Base-by-base conservation (phyloP, 1,139 yeast genomes). In the Zygosaccharomyces pseudobailii region DNA sequence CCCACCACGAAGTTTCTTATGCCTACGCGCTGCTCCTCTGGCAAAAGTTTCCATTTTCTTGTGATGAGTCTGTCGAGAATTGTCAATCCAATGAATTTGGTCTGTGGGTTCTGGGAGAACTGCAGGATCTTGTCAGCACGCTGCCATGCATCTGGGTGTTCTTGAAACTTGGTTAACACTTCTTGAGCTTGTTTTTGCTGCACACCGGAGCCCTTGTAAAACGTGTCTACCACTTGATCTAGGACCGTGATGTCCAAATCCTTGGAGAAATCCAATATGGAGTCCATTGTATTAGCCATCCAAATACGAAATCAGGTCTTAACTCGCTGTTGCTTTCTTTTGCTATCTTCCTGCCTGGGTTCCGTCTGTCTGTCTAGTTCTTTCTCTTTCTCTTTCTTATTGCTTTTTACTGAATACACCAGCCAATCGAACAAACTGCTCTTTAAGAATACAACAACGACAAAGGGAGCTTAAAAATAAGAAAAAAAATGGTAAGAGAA, bases 71-170 rank as follows among this genome's bases (percentile, higher is more conserved):
- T 88, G 69, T 92, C 96, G 61, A 94, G 75, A 55, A 94, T 85
- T 30, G 95, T 82, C 49, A 92, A 74, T 10, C 97, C 98, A 63
- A 92, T 87, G 67, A 84, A 94, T 71, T 90, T 92, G 33, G 96
- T 78, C 67, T 92, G 96, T 34, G 96, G 75, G 65, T 88, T 87
- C 48, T 72, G 72, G 5, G 95, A 83, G 55, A 74, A 77, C 56
- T 92, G 92, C 57, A 92, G 75, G 52, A 92, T 90, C 65, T 85
- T 82, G 62, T 92, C 97, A 27, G 96, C 94, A 51, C 86, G 80
- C 57, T 87, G 88, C 99, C 99, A 92, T 28, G 97, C 85, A 58
- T 92, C 96, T 2, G 94, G 94, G 67, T 89, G 85, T 54, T 89
- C 96, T 69, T 94, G 97, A 66, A 92, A 90, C 69, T 83, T 84